Percentiles rank a stretch among this genome's conserved stretches.
Evolutionary conservation across 129 eudicot species (phyloP).

Genomic region (Tanacetum coccineum): DNA sequence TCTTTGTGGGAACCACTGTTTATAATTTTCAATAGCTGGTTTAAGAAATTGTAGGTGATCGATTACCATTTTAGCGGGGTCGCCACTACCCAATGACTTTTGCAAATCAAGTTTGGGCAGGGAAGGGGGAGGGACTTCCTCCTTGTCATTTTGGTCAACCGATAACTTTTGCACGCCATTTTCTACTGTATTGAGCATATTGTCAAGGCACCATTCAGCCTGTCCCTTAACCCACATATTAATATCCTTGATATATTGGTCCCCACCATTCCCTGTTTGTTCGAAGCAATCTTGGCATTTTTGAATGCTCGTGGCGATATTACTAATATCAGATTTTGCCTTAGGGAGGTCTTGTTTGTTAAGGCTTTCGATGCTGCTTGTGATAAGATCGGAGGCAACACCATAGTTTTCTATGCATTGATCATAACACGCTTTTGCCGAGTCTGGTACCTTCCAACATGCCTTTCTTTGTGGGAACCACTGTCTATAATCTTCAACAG

Average conservation of each 20-base stretch:
- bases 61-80: too few relatives aligned
- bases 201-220: too few relatives aligned
- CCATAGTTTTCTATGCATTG: background rate
- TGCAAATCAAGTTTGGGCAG: constrained; percentile 13
- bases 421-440: background rate
- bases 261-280: background rate
- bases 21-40: too few relatives aligned
- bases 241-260: background rate
- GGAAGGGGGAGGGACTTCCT: background rate
- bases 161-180: too few relatives aligned
- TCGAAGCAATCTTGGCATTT: background rate
- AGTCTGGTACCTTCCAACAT: background rate
- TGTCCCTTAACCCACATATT: background rate
- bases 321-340: background rate
- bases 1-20: too few relatives aligned
- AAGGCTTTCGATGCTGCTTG: background rate
- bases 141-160: too few relatives aligned
- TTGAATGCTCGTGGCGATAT: background rate
- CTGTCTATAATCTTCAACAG: too few relatives aligned
- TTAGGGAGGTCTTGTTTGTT: background rate
- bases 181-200: too few relatives aligned
- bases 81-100: too few relatives aligned
- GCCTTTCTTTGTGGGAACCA: too few relatives aligned
- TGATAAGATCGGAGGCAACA: background rate
- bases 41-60: too few relatives aligned